Conservation (phyloP, 805 yeast genomes). For the Kuraishia floccosa region DNA sequence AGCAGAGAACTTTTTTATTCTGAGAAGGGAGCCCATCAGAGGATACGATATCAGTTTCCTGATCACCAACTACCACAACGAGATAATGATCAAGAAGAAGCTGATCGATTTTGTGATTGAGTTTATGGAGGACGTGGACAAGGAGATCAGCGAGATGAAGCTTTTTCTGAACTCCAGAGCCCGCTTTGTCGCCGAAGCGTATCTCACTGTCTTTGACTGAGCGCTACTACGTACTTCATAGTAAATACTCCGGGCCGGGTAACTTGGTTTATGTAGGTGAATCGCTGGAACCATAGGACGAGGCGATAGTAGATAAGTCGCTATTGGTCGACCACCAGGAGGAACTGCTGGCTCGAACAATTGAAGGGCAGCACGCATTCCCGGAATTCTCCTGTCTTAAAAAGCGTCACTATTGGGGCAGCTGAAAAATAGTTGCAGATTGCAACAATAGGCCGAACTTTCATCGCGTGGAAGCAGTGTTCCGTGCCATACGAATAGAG, state of each 20-base stretch:
- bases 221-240: background rate
- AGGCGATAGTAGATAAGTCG: no score
- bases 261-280: background rate
- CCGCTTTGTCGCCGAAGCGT: slow-evolving; percentile 94
- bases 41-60: slow-evolving; percentile 92
- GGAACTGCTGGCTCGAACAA: no score
- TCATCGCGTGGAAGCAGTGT: no score
- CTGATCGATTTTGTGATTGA: slow-evolving; percentile 94
- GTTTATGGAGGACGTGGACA: slow-evolving; percentile 98
- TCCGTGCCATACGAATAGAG: no score
- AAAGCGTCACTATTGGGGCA: no score
- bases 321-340: no score
- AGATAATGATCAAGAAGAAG: slow-evolving; percentile 89
- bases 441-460: no score
- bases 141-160: slow-evolving; percentile 97
- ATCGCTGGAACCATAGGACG: no score
- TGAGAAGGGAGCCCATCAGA: slow-evolving; percentile 82
- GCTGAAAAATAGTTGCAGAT: no score
- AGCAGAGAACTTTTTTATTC: slow-evolving; percentile 87
- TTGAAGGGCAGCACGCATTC: no score
- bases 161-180: slow-evolving; percentile 95
- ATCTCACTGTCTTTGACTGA: slow-evolving; percentile 78
- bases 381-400: no score
- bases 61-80: slow-evolving; percentile 90
- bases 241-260: background rate